Conservation (phyloP, 2,329 filamentous ascomycete genomes). For the Exophiala sideris region DNA sequence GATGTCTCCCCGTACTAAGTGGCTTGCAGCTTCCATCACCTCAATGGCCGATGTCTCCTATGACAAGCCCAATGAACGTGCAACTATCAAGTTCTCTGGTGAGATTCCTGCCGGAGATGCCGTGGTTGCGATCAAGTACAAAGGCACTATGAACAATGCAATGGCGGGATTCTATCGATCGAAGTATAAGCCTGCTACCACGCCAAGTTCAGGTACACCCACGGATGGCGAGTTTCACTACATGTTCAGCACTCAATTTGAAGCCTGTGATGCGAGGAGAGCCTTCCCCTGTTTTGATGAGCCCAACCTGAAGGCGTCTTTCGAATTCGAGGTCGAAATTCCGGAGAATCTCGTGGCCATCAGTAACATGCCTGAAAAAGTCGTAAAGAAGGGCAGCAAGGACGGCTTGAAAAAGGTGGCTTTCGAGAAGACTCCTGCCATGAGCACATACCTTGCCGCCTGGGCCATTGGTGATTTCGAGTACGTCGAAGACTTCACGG, state of each 20-base stretch:
- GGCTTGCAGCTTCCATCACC: constrained; percentile 5
- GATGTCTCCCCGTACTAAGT: not conserved
- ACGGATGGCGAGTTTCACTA: constrained; percentile 60
- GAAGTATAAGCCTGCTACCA: constrained; percentile 79
- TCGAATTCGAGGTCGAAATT: constrained; percentile 89
- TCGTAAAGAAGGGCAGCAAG: constrained; percentile 65
- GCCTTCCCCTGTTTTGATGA: constrained; percentile 99
- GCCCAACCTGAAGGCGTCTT: constrained; percentile 93
- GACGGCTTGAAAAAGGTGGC: constrained; percentile 61
- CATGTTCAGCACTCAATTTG: constrained; percentile 96
- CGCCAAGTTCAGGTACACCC: constrained; percentile 73
- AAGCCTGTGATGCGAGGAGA: constrained; percentile 88
- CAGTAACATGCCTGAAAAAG: constrained; percentile 92
- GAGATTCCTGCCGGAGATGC: constrained; percentile 68
- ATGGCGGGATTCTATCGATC: constrained; percentile 94
- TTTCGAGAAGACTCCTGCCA: constrained; percentile 80
- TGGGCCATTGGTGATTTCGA: constrained; percentile 98
- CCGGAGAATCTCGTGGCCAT: constrained; percentile 83
- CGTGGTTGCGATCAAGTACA: constrained; percentile 66
- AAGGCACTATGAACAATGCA: constrained; percentile 79
- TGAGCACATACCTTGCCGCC: constrained; percentile 85
- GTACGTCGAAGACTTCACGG: constrained; percentile 87
- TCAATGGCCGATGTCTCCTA: constrained; percentile 60
- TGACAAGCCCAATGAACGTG: constrained; percentile 79
- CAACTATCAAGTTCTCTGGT: constrained; percentile 70